Evolutionary conservation across 1,139 yeast genomes (phyloP), one percentile per base, ranked within the genome.

Genomic region (Ogataea hybrid): DNA sequence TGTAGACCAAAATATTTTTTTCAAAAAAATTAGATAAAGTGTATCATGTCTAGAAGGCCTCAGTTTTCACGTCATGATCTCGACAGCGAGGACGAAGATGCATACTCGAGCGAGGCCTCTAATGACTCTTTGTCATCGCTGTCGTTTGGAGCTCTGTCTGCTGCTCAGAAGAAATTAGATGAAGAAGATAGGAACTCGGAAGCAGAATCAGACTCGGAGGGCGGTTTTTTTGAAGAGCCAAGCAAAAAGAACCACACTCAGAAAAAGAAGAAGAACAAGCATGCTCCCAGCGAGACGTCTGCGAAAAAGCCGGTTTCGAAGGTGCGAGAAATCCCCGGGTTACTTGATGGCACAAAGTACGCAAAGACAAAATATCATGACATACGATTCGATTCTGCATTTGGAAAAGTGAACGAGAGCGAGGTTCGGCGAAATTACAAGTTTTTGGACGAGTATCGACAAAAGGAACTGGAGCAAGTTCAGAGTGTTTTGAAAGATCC

Each of bases 371-470:
- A 25, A 28, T 79, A 84, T 58, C 73, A 79, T 40, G 98, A 92
- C 67, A 81, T 94, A 25, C 73, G 98, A 52, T 92, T 92, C 61
- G 96, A 90, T 63, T 77, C 94, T 1, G 89, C 96, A 0, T 79
- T 81, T 50, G 97, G 97, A 44, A 84, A 80, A 54, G 86, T 95
- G 0, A 92, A 89, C 58, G 65, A 78, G 44, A 67, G 70, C 25
- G 71, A 72, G 46, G 76, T 83, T 25, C 71, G 97, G 43, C 77
- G 79, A 56, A 81, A 90, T 58, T 92, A 92, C 66, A 77, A 80
- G 32, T 92, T 92, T 57, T 67, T 92, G 48, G 95, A 90, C 63
- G 90, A 85, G 33, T 90, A 90, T 61, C 73, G 97, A 56, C 73
- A 81, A 50, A 64, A 70, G 12, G 98, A 92, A 60, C 74, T 86